Percentiles rank a stretch among this genome's conserved stretches.
Evolutionary conservation across 148 eudicot genomes (phyloP).

Genomic region (Silene conica): DNA sequence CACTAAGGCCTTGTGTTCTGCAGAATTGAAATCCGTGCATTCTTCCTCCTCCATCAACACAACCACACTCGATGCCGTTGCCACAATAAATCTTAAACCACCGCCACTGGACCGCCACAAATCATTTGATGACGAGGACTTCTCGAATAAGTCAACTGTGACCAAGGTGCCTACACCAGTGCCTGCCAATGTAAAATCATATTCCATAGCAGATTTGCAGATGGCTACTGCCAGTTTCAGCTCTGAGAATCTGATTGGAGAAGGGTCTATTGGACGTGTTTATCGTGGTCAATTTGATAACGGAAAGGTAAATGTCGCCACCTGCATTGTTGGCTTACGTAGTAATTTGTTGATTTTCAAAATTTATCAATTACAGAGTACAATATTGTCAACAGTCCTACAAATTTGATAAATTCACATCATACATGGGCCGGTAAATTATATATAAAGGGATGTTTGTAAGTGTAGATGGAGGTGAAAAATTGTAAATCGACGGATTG

Average conservation of each 20-base stretch:
- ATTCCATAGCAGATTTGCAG: slow-evolving; percentile 93
- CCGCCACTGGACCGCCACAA: slow-evolving; percentile 67
- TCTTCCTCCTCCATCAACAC: slow-evolving; percentile 42
- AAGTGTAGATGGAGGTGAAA: not conserved
- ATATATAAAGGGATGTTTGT: not conserved
- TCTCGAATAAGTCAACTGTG: slow-evolving; percentile 42
- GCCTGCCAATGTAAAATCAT: slow-evolving; percentile 55
- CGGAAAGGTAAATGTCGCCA: slow-evolving; percentile 56
- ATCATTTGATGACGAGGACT: slow-evolving; percentile 73
- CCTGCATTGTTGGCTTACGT: not conserved
- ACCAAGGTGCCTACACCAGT: slow-evolving; percentile 53
- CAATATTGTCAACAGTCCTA: too few relatives aligned
- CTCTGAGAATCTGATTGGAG: slow-evolving; percentile 72
- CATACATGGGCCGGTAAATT: not conserved
- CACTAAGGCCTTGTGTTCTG: slow-evolving; percentile 14
- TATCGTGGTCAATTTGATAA: slow-evolving; percentile 70
- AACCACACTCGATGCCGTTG: slow-evolving; percentile 47
- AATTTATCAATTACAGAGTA: too few relatives aligned
- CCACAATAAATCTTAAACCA: slow-evolving; percentile 55
- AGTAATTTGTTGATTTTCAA: not conserved
- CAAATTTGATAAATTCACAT: too few relatives aligned
- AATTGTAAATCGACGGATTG: not conserved
- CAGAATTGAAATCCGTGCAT: slow-evolving; percentile 59
- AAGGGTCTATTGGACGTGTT: slow-evolving; percentile 92
- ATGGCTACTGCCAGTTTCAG: slow-evolving; percentile 89